A percentile compares a stretch with the other conserved stretches of the same genome.
Conservation (phyloP, 2,329 filamentous ascomycete genomes). For the Aspergillus sp. region DNA sequence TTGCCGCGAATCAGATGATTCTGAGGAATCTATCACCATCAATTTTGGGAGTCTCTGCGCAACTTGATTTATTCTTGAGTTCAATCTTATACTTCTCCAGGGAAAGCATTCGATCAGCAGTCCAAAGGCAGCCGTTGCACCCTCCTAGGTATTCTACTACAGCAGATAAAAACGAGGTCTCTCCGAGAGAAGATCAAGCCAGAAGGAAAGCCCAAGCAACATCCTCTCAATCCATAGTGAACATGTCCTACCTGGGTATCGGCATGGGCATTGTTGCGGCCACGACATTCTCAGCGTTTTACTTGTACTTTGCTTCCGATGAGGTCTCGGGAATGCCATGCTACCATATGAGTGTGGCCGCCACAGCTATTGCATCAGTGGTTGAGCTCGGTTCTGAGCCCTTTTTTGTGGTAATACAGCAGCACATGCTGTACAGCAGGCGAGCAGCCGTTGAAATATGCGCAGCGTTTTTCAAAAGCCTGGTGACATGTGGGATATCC, state of each 20-base stretch:
- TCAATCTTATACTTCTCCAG: slow-evolving; percentile 93
- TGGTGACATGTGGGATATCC: slow-evolving; percentile 70
- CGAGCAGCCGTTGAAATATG: slow-evolving; percentile 80
- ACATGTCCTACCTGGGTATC: slow-evolving; percentile 80
- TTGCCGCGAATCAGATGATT: slow-evolving; percentile 86
- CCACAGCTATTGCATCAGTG: slow-evolving; percentile 59
- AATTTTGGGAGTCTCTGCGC: slow-evolving; percentile 79
- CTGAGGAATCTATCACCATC: slow-evolving; percentile 84
- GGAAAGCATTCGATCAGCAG: slow-evolving; percentile 85
- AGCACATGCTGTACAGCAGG: slow-evolving; percentile 74
- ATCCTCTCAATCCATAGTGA: slow-evolving; percentile 72
- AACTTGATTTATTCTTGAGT: slow-evolving; percentile 89
- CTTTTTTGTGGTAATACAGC: slow-evolving; percentile 83
- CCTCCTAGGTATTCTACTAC: slow-evolving; percentile 16
- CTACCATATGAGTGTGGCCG: slow-evolving; percentile 55
- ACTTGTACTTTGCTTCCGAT: slow-evolving; percentile 57
- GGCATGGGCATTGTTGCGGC: slow-evolving; percentile 66
- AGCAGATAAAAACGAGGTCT: slow-evolving; percentile 12
- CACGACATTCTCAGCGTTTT: slow-evolving; percentile 64
- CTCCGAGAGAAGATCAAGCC: slow-evolving; percentile 8
- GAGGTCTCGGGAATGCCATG: slow-evolving; percentile 60
- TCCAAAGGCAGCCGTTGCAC: slow-evolving; percentile 71
- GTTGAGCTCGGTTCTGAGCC: slow-evolving; percentile 85
- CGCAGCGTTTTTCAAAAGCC: slow-evolving; percentile 75
- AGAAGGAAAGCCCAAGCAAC: slow-evolving; percentile 23